Evolutionary conservation across 2,329 filamentous ascomycete species (phyloP), one percentile per base, ranked within the genome.

Genomic region (Alternaria panax): DNA sequence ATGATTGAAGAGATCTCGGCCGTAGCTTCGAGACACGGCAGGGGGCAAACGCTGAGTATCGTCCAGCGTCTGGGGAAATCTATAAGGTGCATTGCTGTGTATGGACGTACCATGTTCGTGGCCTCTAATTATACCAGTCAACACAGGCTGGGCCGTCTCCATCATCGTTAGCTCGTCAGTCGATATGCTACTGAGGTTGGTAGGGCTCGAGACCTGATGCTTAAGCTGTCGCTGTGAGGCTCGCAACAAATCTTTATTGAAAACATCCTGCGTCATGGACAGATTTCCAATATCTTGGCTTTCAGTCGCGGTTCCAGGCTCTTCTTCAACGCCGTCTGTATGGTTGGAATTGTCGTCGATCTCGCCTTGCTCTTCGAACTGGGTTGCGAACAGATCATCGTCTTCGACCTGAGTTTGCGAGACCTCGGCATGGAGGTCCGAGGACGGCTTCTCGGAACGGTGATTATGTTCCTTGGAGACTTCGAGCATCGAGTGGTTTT

Each of bases 141-240:
- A 47, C 1, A 25, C 14, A 27, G n/a, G 27, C 3, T 59, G 51
- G 3, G 7, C 16, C 14, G 58, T 51, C 40, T 34, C 51, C 28
- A 55, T 45, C 46, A 63, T 51, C 7, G 48, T 42, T 5, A 67
- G 28, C 1, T 60, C 64, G 6, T 68, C 64, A 11, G 64, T 67
- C 14, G 42, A 28, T 2, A 68, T 57, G 7, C 27, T 58, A 12
- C 59, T 64, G 5, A 70, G 16, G 1, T 62, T 64, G 2, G 55
- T 48, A n/a, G 41, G 47, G 20, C 48, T 50, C 5, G 56, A 53
- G 1, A 42, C 24, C 2, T 38, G 48, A 27, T 24, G 20, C 5
- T 24, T 38, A 7, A 8, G 3, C 8, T 60, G 32, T 5, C 41
- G 14, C 24, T 30, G 54, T 20, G 51, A 12, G 14, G 32, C 27